Evolutionary conservation across 139 green algal species (phyloP), one percentile per base, ranked within the genome.

Genomic region (Chara braunii): DNA sequence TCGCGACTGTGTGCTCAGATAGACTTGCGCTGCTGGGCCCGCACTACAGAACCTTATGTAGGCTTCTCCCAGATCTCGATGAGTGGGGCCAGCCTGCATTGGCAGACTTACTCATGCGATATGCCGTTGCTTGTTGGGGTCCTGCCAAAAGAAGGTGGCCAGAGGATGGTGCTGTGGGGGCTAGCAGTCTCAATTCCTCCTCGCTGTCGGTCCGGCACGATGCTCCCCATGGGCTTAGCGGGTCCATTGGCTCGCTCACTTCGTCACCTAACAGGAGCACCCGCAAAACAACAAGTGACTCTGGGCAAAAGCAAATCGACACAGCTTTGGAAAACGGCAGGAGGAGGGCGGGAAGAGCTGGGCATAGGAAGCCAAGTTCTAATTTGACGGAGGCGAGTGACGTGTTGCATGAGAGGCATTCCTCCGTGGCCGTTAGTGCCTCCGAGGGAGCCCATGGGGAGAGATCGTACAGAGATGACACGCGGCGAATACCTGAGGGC

Each of bases 21-120:
- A 14, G 18, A 4, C 51, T 70, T 22, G 50, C 29, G 23, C 12
- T 68, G 3, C 3, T 70, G 48, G 30, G 22, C 22, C 29, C 12
- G 4, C 48, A 31, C 45, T 70, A 51, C 31, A 48, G 5, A 3
- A 26, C 6, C 5, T 51, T 70, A 8, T 70, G 60, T 7, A 48
- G 44, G 43, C 62, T 66, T 32, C 60, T 70, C 4, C 45, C 45
- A 3, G 42, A 69, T 26, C 29, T 70, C 26, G 60, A 70, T 22
- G 60, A 70, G 51, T 70, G 60, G 60, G 32, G 45, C 29, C 60
- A 70, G 50, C 28, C 44, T 26, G 32, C 64, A 11, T n/a, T 70
- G 9, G 23, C 31, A 23, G 42, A 70, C n/a, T 26, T 68, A 7
- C 50, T 70, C 23, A 48, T 70, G 5, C 29, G 60, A 12, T 68